Evolutionary conservation across 495 filamentous ascomycete genomes (phyloP).

Genomic region (Tuber aestivum): DNA sequence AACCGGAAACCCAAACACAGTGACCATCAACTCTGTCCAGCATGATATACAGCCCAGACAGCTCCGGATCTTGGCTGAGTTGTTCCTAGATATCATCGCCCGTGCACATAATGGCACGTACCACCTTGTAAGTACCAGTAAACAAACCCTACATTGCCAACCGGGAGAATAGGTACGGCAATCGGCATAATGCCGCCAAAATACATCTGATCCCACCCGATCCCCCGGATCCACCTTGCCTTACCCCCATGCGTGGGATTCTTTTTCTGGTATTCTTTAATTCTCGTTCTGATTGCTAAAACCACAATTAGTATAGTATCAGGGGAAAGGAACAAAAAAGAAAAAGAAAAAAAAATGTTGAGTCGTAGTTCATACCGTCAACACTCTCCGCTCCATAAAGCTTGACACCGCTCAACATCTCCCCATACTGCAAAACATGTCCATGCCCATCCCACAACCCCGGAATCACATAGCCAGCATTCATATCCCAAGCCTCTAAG

Average conservation of each 20-base stretch:
- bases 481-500: neutral
- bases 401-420: conserved; percentile 57
- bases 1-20: conserved; percentile 57
- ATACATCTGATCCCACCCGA: conserved; percentile 61
- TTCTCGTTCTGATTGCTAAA: conserved; percentile 48
- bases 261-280: conserved; percentile 47
- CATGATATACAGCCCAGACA: conserved; percentile 57
- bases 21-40: conserved; percentile 62
- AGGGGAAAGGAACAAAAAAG: too few species aligned
- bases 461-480: conserved; percentile 45
- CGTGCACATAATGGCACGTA: neutral
- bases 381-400: conserved; percentile 53
- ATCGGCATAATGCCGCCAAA: conserved; percentile 56
- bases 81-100: conserved; percentile 43
- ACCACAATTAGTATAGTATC: neutral
- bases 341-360: too few species aligned
- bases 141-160: conserved; percentile 22
- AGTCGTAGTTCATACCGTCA: conserved; percentile 24
- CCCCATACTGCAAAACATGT: conserved; percentile 58
- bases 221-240: conserved; percentile 55
- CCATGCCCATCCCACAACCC: conserved; percentile 63
- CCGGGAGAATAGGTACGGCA: conserved; percentile 48
- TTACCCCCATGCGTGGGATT: conserved; percentile 46
- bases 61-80: conserved; percentile 49
- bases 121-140: conserved; percentile 13